phyloP scores from a whole-genome alignment of 1,139 yeast genomes.

The Candida smagusa region DNA sequence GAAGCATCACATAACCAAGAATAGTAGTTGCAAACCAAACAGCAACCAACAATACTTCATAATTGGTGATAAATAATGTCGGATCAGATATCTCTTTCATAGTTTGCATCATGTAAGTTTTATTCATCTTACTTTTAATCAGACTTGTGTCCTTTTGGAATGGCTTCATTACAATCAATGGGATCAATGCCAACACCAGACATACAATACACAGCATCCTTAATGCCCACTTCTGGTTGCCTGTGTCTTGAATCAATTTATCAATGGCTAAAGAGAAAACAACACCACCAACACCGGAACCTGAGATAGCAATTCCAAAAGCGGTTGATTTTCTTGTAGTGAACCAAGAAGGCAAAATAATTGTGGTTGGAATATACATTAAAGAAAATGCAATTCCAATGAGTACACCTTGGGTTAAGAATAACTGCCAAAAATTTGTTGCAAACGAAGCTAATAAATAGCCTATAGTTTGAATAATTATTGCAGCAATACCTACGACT shows the following conservation, averaged over 20 bases:
- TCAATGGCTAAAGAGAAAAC: constrained; percentile 49
- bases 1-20: constrained; percentile 56
- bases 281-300: constrained; percentile 68
- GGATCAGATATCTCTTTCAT: constrained; percentile 26
- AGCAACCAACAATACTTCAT: constrained; percentile 42
- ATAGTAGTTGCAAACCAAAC: constrained; percentile 57
- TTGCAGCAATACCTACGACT: constrained; percentile 44
- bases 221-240: constrained; percentile 65
- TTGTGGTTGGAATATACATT: constrained; percentile 56
- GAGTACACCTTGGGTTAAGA: constrained; percentile 64
- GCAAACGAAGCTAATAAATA: constrained; percentile 65
- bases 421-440: constrained; percentile 59
- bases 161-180: constrained; percentile 42
- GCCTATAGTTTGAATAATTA: constrained; percentile 51
- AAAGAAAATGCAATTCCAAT: constrained; percentile 62
- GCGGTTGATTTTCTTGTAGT: constrained; percentile 54
- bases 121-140: constrained; percentile 18
- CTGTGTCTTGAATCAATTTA: constrained; percentile 45
- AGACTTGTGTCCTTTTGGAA: constrained; percentile 36
- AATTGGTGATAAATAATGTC: constrained; percentile 25
- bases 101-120: constrained; percentile 17
- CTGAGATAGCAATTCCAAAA: constrained; percentile 57
- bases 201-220: constrained; percentile 56
- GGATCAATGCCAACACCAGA: constrained; percentile 33
- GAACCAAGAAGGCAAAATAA: constrained; percentile 64